Evolutionary conservation across 139 green algal genomes (phyloP).

Genomic region (Auxenochlorella protothecoides): DNA sequence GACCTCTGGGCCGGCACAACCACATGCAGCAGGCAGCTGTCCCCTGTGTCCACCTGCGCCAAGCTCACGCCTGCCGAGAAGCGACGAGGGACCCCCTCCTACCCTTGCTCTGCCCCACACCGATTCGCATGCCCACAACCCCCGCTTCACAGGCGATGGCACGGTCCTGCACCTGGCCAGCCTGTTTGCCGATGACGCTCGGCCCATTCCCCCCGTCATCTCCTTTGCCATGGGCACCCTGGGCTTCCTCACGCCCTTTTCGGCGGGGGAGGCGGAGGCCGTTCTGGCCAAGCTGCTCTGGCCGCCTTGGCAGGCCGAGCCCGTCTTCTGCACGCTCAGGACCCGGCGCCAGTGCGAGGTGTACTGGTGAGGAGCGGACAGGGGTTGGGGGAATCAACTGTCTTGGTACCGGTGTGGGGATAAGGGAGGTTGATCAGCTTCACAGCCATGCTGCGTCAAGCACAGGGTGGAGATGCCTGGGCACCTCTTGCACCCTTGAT

Average conservation of each 20-base stretch:
- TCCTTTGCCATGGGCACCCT: slow-evolving; percentile 85
- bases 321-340: slow-evolving; percentile 79
- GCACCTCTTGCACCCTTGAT: no score
- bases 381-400: no score
- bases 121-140: slow-evolving; percentile 1
- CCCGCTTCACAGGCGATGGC: slow-evolving; percentile 35
- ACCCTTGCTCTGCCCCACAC: background rate
- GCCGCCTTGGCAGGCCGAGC: slow-evolving; percentile 36
- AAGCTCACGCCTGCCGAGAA: no score
- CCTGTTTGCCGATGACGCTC: slow-evolving; percentile 61
- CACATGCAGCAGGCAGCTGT: no score
- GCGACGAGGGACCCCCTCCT: background rate
- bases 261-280: slow-evolving; percentile 58
- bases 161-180: slow-evolving; percentile 77
- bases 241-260: slow-evolving; percentile 86
- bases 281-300: slow-evolving; percentile 49
- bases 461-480: no score
- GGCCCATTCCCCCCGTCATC: slow-evolving; percentile 71
- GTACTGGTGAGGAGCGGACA: slow-evolving; percentile 12
- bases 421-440: no score
- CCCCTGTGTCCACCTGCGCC: no score
- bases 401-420: no score
- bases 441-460: no score
- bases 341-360: slow-evolving; percentile 68
- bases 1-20: no score